These are phyloP conservation scores for Apiotrichum veenhuisii DNA, from an alignment of 1,284 basidiomycete genomes.

Conservation along the genomic window DNA sequence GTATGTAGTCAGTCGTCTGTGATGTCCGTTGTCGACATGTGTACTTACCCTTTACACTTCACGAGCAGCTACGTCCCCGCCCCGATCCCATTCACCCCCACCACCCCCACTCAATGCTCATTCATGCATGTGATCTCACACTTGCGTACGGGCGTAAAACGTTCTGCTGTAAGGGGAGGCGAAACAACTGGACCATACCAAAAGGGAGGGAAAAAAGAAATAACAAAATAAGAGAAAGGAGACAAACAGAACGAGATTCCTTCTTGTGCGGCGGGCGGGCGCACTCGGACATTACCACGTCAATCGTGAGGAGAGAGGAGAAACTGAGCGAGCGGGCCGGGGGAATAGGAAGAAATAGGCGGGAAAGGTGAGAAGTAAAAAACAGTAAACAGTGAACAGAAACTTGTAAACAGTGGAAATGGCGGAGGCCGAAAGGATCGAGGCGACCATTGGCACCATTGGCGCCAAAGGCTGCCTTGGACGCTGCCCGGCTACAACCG, in stretches of 20 bases:
- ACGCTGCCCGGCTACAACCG: slow-evolving; percentile 60
- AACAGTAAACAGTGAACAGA: not conserved
- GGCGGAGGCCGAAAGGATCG: too few species aligned
- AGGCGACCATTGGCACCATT: not conserved
- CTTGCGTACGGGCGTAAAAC: not conserved
- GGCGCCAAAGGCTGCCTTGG: not conserved
- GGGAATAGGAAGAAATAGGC: not conserved
- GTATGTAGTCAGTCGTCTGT: too few species aligned
- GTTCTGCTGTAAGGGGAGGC: not conserved
- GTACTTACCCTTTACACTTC: too few species aligned
- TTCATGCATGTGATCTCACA: slow-evolving; percentile 5
- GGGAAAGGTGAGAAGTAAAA: not conserved
- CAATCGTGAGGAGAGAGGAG: not conserved
- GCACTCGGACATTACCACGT: not conserved
- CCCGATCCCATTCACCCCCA: not conserved
- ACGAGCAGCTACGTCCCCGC: not conserved
- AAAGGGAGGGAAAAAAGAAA: not conserved
- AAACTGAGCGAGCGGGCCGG: not conserved
- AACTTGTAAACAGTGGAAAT: too few species aligned
- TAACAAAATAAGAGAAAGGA: not conserved
- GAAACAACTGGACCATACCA: slow-evolving; percentile 1
- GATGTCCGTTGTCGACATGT: too few species aligned
- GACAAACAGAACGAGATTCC: not conserved
- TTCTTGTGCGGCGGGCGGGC: too few species aligned
- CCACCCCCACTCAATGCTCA: not conserved